Conservation (phyloP, 2,329 filamentous ascomycete genomes). For the Davidsoniella australis region DNA sequence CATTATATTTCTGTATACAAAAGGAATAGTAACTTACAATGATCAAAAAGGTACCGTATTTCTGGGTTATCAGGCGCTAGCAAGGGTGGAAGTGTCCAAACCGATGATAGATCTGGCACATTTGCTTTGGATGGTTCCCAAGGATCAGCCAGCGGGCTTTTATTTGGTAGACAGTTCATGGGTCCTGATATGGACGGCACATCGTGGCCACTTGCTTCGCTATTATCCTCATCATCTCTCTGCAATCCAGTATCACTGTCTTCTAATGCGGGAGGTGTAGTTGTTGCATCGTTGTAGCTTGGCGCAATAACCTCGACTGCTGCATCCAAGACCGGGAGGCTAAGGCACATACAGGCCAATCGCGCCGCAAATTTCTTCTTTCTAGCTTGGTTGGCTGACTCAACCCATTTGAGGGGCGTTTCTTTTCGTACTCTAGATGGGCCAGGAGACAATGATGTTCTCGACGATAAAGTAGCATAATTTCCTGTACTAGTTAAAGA, state of each 20-base stretch:
- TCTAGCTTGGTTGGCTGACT: not conserved
- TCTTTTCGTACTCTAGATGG: not conserved
- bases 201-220: not conserved
- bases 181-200: not conserved
- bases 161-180: not conserved
- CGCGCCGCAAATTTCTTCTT: not conserved
- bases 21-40: constrained; percentile 7
- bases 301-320: constrained; percentile 3
- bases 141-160: constrained; percentile 1
- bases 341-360: not conserved
- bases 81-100: not conserved
- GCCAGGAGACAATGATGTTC: not conserved
- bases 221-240: not conserved
- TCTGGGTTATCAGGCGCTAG: constrained; percentile 5
- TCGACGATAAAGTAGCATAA: no score
- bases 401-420: constrained; percentile 1
- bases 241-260: not conserved
- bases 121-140: not conserved
- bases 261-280: not conserved
- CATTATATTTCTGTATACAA: not conserved
- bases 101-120: not conserved
- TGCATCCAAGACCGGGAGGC: not conserved
- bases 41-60: constrained; percentile 11
- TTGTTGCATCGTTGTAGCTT: not conserved
- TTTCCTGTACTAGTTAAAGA: not conserved